Evolutionary conservation across 305 asterid genomes (phyloP).

Genomic region (Fraxinus dipetala): DNA sequence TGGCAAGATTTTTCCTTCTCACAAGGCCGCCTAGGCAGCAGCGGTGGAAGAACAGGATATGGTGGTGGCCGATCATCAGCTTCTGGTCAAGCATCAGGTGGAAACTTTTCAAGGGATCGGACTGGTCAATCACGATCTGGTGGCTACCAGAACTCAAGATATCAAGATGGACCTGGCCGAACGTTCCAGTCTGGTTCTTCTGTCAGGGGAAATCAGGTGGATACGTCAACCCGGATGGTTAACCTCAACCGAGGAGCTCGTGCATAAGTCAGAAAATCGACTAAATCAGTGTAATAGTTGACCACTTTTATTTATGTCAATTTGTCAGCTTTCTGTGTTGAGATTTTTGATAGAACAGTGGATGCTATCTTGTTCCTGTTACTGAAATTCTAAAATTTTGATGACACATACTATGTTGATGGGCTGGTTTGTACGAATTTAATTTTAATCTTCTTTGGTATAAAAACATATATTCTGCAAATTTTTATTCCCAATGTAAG

Average conservation of each 20-base stretch:
- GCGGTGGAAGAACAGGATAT: constrained; percentile 68
- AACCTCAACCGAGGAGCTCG: constrained; percentile 72
- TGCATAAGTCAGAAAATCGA: constrained; percentile 18
- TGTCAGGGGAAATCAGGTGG: constrained; percentile 55
- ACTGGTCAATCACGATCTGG: constrained; percentile 45
- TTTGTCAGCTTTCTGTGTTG: not conserved
- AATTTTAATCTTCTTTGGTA: not conserved
- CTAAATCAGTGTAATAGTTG: not conserved
- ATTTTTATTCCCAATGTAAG: not conserved
- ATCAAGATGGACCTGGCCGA: constrained; percentile 46
- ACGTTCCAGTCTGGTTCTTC: constrained; percentile 48
- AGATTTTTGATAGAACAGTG: not conserved
- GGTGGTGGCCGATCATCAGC: constrained; percentile 41
- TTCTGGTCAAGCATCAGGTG: constrained; percentile 24
- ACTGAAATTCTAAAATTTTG: not conserved
- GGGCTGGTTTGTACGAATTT: not conserved
- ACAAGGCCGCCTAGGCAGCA: constrained; percentile 75
- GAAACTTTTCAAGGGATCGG: constrained; percentile 47
- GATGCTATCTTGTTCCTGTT: not conserved
- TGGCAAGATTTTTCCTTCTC: constrained; percentile 83
- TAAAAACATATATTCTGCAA: not conserved
- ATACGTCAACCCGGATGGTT: constrained; percentile 71
- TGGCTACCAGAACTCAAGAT: constrained; percentile 29
- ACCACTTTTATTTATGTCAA: not conserved
- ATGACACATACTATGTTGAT: not conserved